Evolutionary conservation across 345 rosid species (phyloP), one percentile per base, ranked within the genome.

Genomic region (Capsella bursapastoris): DNA sequence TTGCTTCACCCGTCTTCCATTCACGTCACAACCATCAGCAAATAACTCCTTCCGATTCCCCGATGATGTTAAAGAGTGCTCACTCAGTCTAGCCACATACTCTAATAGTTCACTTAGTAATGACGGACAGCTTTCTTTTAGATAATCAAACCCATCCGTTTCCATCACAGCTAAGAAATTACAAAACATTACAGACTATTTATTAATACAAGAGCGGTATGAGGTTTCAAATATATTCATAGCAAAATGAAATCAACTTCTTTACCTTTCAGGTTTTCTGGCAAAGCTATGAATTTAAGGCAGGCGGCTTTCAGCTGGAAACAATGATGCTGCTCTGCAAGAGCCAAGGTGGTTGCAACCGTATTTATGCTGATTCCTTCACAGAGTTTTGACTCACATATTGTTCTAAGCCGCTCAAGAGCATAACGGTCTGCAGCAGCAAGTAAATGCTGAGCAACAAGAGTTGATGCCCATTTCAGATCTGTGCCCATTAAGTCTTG

Each of bases 281-380:
- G 93, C 63, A 73, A 63, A 6, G 92, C 82, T 40, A 85, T 62
- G 58, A 87, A 92, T 78, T 85, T 85, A 66, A 90, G 92, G 72
- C 96, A 90, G 12, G 82, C 86, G n/a, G 84, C 76, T 84, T 90
- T 88, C 66, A 90, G 73, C 80, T 82, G 87, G 64, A 80, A 81
- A 74, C 94, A 87, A 32, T 90, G 92, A 77, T 92, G 95, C 77
- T 85, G 98, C 75, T 90, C 95, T 27, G 96, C 96, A 76, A 92
- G 82, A 50, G 90, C 91, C 65, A 92, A 78, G 4, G 90, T 86
- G 14, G 91, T 90, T 73, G 98, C 95, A 40, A 88, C 95, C 0
- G 94, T 86, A 80, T 90, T 81, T 74, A 82, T 85, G 48, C 88
- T 79, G 67, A 92, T 87, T 77, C 83, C 87, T 73, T 86, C 85